Evolutionary conservation across 441 rosid genomes (phyloP).

Genomic region (Rhodomyrtus psidioides): DNA sequence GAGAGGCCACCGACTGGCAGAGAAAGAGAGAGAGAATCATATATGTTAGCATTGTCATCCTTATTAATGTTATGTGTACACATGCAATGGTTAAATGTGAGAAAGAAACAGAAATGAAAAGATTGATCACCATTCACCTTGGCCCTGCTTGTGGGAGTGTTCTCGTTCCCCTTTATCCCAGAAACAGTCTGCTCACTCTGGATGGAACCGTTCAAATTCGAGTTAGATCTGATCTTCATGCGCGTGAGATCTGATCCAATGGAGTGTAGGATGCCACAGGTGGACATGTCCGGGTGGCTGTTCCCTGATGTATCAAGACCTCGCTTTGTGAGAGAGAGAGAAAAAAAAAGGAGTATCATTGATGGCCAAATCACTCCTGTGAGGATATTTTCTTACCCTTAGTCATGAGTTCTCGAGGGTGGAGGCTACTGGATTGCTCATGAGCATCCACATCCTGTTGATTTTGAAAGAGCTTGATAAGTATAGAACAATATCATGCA

Average conservation of each 20-base stretch:
- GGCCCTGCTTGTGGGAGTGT: constrained; percentile 67
- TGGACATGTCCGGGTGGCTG: constrained; percentile 45
- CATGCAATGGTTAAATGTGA: neutral
- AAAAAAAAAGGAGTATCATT: neutral
- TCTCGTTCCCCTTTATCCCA: constrained; percentile 36
- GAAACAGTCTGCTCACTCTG: constrained; percentile 59
- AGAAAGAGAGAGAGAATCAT: neutral
- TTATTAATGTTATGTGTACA: neutral
- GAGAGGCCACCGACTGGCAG: constrained; percentile 69
- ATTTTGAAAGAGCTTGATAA: neutral
- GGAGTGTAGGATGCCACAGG: constrained; percentile 79
- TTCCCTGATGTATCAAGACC: constrained; percentile 23
- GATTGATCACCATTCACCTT: constrained; percentile 26
- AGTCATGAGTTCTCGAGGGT: constrained; percentile 11
- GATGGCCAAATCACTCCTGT: neutral
- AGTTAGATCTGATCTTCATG: constrained; percentile 51
- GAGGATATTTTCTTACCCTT: constrained; percentile 16
- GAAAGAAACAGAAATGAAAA: neutral
- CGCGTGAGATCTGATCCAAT: constrained; percentile 94
- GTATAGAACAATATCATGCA: neutral
- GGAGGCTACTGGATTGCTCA: constrained; percentile 21
- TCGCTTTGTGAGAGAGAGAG: neutral
- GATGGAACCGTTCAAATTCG: constrained; percentile 38
- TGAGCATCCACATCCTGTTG: constrained; percentile 45
- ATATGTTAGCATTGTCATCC: neutral